Base-by-base conservation (phyloP, 106 monocot species). In the Agapanthus africanus region DNA sequence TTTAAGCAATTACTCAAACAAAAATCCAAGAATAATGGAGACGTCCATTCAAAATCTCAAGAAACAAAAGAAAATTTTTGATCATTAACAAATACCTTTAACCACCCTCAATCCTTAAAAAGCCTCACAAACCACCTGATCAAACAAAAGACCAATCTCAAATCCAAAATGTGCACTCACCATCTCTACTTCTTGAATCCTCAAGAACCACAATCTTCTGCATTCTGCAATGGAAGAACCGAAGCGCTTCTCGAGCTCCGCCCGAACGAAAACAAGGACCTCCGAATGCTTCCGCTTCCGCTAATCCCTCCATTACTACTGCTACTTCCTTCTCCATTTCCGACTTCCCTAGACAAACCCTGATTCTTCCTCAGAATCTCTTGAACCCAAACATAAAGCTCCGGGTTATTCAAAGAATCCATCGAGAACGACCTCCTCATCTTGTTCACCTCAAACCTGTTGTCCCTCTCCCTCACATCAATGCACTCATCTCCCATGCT, bases 241-340 rank as follows among this genome's bases (percentile, higher is more conserved):
- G 64, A 31, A 39, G 64, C n/a, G 18, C 11, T 64, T 64, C 64
- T 39, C 4, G 64, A 64, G 59, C 79, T 77, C 51, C 79, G 50
- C 39, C 83, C 79, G 40, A 91, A 88, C 19, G 86, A 86, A 82
- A 88, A 91, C 56, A 87, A 80, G 16, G 75, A 70, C 18, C 75
- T 61, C 71, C 74, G 56, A n/a, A 79, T 27, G 63, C 77, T 84
- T 21, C 42, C 63, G 10, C 39, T 34, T 0, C 23, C 59, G 26
- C 66, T 59, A 11, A 39, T 64, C 13, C 40, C 40, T 4, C 36
- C 68, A 30, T 47, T 18, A 25, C 14, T 41, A 32, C 33, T 40
- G 70, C 66, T 74, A 31, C 56, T 31, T 8, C 57, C 63, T 16
- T 70, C 73, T 0, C 54, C 68, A 15, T 47, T 59, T 1, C 33